Base-by-base conservation (phyloP, 768 basidiomycete genomes). In the Paxillus involutus region DNA sequence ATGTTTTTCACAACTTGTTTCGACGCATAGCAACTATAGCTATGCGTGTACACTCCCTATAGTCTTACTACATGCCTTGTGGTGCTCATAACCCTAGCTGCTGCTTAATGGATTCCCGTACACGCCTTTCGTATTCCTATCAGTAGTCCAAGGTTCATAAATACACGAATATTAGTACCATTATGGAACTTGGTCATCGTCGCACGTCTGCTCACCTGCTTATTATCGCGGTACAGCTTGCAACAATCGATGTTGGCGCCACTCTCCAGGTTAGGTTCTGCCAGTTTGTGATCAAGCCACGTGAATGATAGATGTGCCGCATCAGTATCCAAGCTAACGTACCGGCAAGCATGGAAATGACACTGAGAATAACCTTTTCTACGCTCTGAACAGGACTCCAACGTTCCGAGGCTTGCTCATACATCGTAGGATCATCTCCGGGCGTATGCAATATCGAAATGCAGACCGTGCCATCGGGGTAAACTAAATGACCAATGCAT, bases 301-400 rank as follows among this genome's bases (percentile, higher is more conserved):
- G n/a, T 33, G 9, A 32, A 9, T 51, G 8, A 36, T 43, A 19
- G 39, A 33, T 32, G 44, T 46, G 40, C 41, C 30, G n/a, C 32
- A 44, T 45, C 29, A 44, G 29, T 24, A 37, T 48, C 3, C 44
- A 41, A 53, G 51, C 33, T 26, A 45, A 65, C 83, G 59, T 59
- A 91, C 93, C 91, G 58, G 97, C 95, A 12, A 99, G 80, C 94
- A 99, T 98, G 40, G 91, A 94, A 61, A 99, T 86, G 21, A 99
- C 96, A 61, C 93, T 95, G 10, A 98, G 78, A 50, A 98, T 81
- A 59, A 97, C 96, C 73, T 97, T 98, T 75, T 98, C 91, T 14
- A 99, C 91, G 64, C 91, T 93, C 73, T 98, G 96, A 0, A 98
- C 96, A n/a, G 97, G 97, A 53, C 90, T 93, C 97, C 97, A 99